Base-by-base conservation (phyloP, 73 alveolate species). In the Tetrahymena thermophila region DNA sequence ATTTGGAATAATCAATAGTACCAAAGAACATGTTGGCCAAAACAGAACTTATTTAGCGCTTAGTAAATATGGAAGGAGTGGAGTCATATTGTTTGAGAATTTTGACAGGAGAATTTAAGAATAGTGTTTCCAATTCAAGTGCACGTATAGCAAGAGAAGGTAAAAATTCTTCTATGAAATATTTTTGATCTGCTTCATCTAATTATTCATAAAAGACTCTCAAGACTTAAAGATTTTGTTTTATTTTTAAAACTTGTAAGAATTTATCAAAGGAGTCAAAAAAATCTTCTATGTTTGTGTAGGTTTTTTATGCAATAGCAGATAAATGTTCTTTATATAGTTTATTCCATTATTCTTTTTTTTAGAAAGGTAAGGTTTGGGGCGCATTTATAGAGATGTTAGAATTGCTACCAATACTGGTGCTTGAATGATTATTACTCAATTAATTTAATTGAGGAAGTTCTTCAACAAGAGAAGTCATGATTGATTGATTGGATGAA, bases 1-100 rank as follows among this genome's bases (percentile, higher is more conserved):
- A 71, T 31, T 71, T 71, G 11, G 89, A 71, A 19, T 71, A 71
- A 71, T 71, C 89, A 71, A 71, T 71, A 31, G 89, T 71, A 71
- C 89, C 89, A 71, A 71, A 71, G 89, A 71, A 71, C 89, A 71
- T 71, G 31, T 71, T 71, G n/a, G 89, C 89, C 89, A 71, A 71
- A 71, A 71, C 89, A 71, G 89, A 71, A 31, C 89, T 71, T 19
- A 71, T 71, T 71, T 71, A 34, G 89, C 89, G 89, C 37, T 71
- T 71, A 28, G 89, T 23, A 21, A 71, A 71, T 2, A 71, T 31
- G 35, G 89, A 71, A 71, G 89, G 89, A 71, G 89, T 28, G 1
- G 89, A 23, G 31, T 71, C 89, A 31, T 71, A 71, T 71, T 71
- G 11, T 71, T 71, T 71, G 38, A 71, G 37, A 71, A 71, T 71